Base-by-base conservation (phyloP, 2,329 filamentous ascomycete species). In the Coleophoma cylindrospora region DNA sequence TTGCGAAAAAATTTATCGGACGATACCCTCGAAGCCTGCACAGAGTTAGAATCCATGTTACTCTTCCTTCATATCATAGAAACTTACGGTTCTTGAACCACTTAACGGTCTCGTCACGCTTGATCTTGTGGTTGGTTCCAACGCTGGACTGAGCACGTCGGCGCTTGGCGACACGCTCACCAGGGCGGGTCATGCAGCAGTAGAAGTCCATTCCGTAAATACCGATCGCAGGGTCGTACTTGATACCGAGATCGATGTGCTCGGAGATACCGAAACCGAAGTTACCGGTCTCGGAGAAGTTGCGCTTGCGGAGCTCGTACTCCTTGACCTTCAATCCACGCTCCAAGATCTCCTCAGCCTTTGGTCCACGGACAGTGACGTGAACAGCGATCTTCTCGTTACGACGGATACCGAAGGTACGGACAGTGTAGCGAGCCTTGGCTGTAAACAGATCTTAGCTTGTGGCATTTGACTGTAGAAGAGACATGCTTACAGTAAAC, bases 151-250 rank as follows among this genome's bases (percentile, higher is more conserved):
- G 88, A 79, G 80, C 84, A 70, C 92, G 90, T 74, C 92, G 87
- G 71, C 94, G 91, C 81, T 91, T 92, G 74, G 89, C 87, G 72
- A 99, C 90, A 74, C 94, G 91, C 84, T 96, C 91, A 80, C 94
- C 94, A 68, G 92, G 94, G 70, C 94, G 91, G 81, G 91, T 96
- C 81, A 99, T 99, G 90, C 92, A 97, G 89, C 87, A 91, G 88
- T 96, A 99, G 81, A 99, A 99, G 81, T 99, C 94, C 94, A 99
- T 99, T 74, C 94, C 91, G 83, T 96, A 96, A 75, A 96, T 96
- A 86, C 91, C 91, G 67, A 96, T 96, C 60, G 83, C 87, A 61
- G 91, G 91, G 80, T 96, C 91, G 82, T 96, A 96, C 87, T 99
- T 99, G 89, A 99, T 99, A 71, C 94, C 94, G 69, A 99, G 84